Conservation (phyloP, 129 eudicot genomes). For the Logfia minima region DNA sequence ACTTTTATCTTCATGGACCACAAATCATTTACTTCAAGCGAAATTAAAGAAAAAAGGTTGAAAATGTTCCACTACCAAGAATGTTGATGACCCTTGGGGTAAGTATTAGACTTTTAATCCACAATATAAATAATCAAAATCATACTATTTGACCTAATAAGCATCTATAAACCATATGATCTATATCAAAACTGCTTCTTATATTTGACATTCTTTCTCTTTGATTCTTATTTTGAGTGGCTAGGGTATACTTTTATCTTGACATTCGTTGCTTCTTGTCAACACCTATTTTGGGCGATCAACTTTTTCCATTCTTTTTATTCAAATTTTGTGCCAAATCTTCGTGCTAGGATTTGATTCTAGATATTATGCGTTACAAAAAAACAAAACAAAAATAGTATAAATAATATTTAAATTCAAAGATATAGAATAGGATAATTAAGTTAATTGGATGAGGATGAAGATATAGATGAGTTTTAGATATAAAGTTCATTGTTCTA, state of each 20-base stretch:
- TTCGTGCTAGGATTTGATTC: not conserved
- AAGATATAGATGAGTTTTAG: not conserved
- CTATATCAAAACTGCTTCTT: not conserved
- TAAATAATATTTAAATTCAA: too few relatives aligned
- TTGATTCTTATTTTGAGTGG: conserved; percentile 25
- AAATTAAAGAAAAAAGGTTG: conserved; percentile 1
- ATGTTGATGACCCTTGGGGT: conserved; percentile 33
- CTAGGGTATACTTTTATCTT: conserved; percentile 21
- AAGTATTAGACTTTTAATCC: conserved; percentile 21
- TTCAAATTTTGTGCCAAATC: too few relatives aligned
- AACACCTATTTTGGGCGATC: not conserved
- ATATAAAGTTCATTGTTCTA: not conserved
- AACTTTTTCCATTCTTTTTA: too few relatives aligned
- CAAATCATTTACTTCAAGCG: conserved; percentile 16
- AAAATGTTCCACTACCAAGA: conserved; percentile 33
- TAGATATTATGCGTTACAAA: too few relatives aligned
- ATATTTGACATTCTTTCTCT: conserved; percentile 28
- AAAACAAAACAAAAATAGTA: too few relatives aligned
- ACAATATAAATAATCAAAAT: conserved; percentile 4
- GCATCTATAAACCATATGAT: conserved; percentile 21
- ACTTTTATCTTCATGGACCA: conserved; percentile 30
- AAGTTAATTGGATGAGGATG: not conserved
- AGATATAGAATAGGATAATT: too few relatives aligned
- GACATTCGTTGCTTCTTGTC: not conserved
- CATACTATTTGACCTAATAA: not conserved